Base-by-base conservation (phyloP, 208 protist species). In the Crithidia expoeki region DNA sequence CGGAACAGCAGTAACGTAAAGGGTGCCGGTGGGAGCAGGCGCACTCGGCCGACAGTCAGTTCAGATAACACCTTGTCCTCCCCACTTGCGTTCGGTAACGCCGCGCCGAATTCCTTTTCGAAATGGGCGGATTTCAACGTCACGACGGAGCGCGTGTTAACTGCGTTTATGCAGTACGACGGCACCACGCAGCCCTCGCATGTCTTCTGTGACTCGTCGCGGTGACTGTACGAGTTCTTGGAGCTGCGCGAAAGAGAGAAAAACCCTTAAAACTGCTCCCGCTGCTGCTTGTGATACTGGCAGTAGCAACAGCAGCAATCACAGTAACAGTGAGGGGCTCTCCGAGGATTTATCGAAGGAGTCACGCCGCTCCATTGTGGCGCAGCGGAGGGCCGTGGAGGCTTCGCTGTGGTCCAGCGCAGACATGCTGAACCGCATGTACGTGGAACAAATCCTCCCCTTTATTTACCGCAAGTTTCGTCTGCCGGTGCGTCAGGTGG, bases 151-250 rank as follows among this genome's bases (percentile, higher is more conserved):
- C 72, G 72, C 16, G 64, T 74, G 25, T 38, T 86, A 38, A 28
- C 74, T 10, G 75, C 72, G 1, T 86, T 86, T 38, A 72, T 86
- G 69, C 72, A 86, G 81, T 86, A 86, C 81, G 64, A 79, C 61
- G 75, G 74, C 33, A 76, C 62, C 0, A 56, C 61, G 2, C 67
- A 51, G 28, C 76, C 81, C 2, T 36, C 70, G n/a, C 25, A 51
- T 33, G 55, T 67, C n/a, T 80, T 73, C 67, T 73, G 67, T 46
- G 67, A 72, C 57, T 57, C 67, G 4, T 14, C 67, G 6, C 30
- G 56, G 2, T 46, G 67, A 0, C 46, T 72, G 44, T 28, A 34
- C 23, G 64, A 55, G 33, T 5, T 69, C 16, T 1, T 17, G 40
- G 51, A 52, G 36, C 40, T 58, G 56, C 72, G 33, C 17, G 53